These are phyloP conservation scores for Cyamopsis tetragonoloba DNA, from an alignment of 306 rosid genomes.

Conservation along the genomic window DNA sequence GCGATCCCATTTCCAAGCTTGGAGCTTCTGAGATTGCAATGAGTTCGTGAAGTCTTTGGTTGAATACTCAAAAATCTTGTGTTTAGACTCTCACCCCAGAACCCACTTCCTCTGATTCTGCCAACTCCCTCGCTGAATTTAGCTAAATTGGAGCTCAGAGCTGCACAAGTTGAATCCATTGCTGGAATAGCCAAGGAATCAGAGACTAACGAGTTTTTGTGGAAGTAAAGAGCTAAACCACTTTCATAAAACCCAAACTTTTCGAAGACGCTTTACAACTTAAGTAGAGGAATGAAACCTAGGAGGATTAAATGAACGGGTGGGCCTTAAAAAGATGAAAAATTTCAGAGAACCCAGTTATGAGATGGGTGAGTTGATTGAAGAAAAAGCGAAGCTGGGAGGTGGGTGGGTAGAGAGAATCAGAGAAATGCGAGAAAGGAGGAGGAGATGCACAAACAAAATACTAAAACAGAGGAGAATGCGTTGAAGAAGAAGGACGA, in stretches of 20 bases:
- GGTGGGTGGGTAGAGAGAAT: background rate
- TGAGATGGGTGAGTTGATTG: background rate
- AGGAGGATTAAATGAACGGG: background rate
- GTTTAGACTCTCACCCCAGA: conserved; percentile 54
- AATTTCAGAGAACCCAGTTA: background rate
- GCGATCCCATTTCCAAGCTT: conserved; percentile 34
- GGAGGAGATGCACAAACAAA: background rate
- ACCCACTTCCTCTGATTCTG: conserved; percentile 32
- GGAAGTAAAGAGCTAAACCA: background rate
- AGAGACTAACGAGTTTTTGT: conserved; percentile 8
- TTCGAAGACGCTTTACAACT: background rate
- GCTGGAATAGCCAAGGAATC: background rate
- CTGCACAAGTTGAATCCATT: conserved; percentile 53
- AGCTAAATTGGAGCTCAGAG: conserved; percentile 29
- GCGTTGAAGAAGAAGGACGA: background rate
- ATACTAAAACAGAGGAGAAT: background rate
- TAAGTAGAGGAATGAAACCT: background rate
- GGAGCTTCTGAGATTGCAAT: conserved; percentile 16
- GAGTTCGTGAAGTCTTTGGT: conserved; percentile 29
- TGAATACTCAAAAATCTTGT: conserved; percentile 30
- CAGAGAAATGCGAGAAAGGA: background rate
- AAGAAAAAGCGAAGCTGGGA: background rate
- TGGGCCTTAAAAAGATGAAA: background rate
- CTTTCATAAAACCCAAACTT: conserved; percentile 22
- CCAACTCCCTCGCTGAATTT: conserved; percentile 7